Percentiles rank a stretch among this genome's conserved stretches.
These are phyloP conservation scores for Capsella rubella DNA, from an alignment of 441 rosid genomes.

Conservation along the genomic window DNA sequence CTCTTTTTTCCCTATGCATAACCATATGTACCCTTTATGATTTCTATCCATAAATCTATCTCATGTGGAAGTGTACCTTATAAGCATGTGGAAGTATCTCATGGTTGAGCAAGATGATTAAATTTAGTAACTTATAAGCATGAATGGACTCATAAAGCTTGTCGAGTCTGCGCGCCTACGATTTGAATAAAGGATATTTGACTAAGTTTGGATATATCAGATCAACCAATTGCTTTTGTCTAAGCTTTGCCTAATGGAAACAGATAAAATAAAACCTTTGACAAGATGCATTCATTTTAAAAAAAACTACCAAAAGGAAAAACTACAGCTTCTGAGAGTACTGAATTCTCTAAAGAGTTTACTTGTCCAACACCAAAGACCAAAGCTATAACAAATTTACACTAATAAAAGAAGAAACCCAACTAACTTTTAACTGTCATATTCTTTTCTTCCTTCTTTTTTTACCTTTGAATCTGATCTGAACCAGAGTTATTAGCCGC, in stretches of 20 bases:
- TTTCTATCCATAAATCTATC: too few relatives aligned
- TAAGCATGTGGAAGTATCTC: too few relatives aligned
- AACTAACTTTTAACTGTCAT: constrained; percentile 13
- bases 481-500: constrained; percentile 54
- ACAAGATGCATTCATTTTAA: constrained; percentile 21
- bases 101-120: not conserved
- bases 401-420: constrained; percentile 25
- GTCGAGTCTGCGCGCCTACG: not conserved
- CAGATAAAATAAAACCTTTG: not conserved
- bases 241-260: not conserved
- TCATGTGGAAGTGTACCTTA: too few relatives aligned
- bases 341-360: constrained; percentile 23
- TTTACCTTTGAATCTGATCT: constrained; percentile 61
- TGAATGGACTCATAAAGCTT: not conserved
- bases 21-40: too few relatives aligned
- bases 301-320: constrained; percentile 9
- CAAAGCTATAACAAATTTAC: constrained; percentile 36
- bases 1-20: too few relatives aligned
- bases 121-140: not conserved
- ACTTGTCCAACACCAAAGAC: constrained; percentile 24
- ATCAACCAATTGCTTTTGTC: not conserved
- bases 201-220: not conserved
- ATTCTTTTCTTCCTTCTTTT: not conserved
- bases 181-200: not conserved
- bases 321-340: constrained; percentile 21